A percentile compares a stretch with the other conserved stretches of the same genome.
phyloP scores from a whole-genome alignment of 495 filamentous ascomycete species.

The Neurospora tetraspora region DNA sequence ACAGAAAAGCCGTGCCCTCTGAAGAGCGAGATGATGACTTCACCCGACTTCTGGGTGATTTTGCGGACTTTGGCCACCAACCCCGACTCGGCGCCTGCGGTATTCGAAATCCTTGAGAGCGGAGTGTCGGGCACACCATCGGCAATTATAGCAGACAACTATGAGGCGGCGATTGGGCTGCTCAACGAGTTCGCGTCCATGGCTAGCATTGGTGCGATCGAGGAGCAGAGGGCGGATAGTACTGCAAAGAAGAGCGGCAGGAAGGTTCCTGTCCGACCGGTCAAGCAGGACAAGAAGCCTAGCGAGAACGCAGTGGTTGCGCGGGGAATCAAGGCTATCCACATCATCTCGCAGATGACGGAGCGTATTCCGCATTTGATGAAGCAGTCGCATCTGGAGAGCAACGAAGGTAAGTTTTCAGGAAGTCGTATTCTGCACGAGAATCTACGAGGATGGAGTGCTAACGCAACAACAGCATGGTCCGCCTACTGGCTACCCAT shows the following conservation, averaged over 20 bases:
- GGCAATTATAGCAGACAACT: conserved; percentile 89
- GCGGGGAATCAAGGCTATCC: conserved; percentile 70
- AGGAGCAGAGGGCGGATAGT: conserved; percentile 68
- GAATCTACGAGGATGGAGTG: neutral
- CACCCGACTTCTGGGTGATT: conserved; percentile 96
- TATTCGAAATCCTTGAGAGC: conserved; percentile 78
- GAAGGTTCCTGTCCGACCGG: conserved; percentile 29
- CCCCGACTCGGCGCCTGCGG: conserved; percentile 57
- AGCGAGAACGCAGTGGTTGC: conserved; percentile 65
- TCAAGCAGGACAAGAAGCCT: conserved; percentile 34
- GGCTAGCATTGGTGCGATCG: conserved; percentile 66
- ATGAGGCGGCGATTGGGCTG: conserved; percentile 71
- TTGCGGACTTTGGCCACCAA: conserved; percentile 62
- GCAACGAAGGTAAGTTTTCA: conserved; percentile 57
- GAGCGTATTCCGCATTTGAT: conserved; percentile 74
- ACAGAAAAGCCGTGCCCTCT: conserved; percentile 65
- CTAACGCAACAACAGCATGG: conserved; percentile 58
- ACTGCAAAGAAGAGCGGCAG: conserved; percentile 33
- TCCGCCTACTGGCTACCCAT: conserved; percentile 96
- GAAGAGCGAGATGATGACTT: conserved; percentile 85
- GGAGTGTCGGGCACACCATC: conserved; percentile 52
- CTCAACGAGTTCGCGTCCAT: conserved; percentile 85
- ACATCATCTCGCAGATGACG: conserved; percentile 70
- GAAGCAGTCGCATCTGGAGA: conserved; percentile 85
- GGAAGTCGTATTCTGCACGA: neutral